phyloP scores from a whole-genome alignment of 1,284 basidiomycete genomes.

The Vanrija humicola region DNA sequence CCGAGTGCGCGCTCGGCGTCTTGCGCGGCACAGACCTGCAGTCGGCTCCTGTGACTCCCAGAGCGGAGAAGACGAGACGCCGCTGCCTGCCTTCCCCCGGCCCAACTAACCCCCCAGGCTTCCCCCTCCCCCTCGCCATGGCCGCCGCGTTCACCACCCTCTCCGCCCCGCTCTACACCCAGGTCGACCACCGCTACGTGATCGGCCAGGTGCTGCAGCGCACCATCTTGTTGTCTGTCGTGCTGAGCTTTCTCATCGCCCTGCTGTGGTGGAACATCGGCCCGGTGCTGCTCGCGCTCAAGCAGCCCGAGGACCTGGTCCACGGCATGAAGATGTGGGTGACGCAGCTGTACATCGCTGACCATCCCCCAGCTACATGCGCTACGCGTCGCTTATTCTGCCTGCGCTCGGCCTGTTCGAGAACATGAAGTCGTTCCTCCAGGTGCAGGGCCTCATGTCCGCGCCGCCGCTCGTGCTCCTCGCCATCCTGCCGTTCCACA shows the following conservation, averaged over 20 bases:
- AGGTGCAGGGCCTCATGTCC: conserved; percentile 27
- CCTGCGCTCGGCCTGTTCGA: conserved; percentile 26
- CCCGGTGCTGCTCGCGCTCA: conserved; percentile 21
- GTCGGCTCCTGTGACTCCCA: no score
- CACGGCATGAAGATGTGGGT: conserved; percentile 21
- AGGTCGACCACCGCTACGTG: conserved; percentile 19
- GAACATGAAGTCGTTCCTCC: conserved; percentile 27
- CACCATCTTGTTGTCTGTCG: conserved; percentile 24
- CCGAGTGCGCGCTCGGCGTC: no score
- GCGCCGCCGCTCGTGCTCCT: conserved; percentile 26
- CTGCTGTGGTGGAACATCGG: conserved; percentile 35
- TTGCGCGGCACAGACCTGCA: no score
- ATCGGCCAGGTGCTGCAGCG: conserved; percentile 41
- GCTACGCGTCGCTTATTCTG: conserved; percentile 11
- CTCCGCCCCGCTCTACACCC: conserved; percentile 32
- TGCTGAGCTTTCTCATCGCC: conserved; percentile 18
- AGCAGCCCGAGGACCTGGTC: conserved; percentile 24
- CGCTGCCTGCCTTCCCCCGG: not conserved
- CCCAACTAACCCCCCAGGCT: conserved; percentile 10
- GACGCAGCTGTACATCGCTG: not conserved
- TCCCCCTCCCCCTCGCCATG: conserved; percentile 28
- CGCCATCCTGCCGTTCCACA: conserved; percentile 27
- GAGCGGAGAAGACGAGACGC: not conserved
- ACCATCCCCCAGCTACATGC: conserved; percentile 10
- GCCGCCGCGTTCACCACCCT: conserved; percentile 40